These are phyloP conservation scores for Exophiala oligosperma DNA, from an alignment of 2,329 filamentous ascomycete genomes.

Conservation along the genomic window DNA sequence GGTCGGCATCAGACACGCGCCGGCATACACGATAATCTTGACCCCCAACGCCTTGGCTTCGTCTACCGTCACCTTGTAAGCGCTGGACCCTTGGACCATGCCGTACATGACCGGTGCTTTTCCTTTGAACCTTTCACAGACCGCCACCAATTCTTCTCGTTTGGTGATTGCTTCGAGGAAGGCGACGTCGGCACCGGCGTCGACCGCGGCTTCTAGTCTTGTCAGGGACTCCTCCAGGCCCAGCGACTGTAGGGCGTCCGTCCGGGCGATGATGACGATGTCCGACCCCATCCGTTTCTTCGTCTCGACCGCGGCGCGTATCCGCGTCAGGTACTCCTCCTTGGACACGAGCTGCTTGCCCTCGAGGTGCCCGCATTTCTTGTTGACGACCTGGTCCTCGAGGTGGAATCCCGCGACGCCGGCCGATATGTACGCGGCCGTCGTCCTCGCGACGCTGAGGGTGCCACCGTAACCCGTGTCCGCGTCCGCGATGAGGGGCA, in stretches of 20 bases:
- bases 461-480: constrained; percentile 55
- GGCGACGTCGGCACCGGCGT: constrained; percentile 41
- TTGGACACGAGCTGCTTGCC: constrained; percentile 41
- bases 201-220: constrained; percentile 39
- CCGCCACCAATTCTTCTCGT: constrained; percentile 37
- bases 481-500: constrained; percentile 54
- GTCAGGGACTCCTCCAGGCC: constrained; percentile 41
- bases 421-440: constrained; percentile 50
- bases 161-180: constrained; percentile 44
- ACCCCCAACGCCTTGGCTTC: constrained; percentile 44
- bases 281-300: constrained; percentile 30
- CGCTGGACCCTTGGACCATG: constrained; percentile 45
- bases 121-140: constrained; percentile 35
- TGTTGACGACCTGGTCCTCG: constrained; percentile 49
- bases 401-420: constrained; percentile 59
- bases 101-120: constrained; percentile 43
- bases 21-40: constrained; percentile 44
- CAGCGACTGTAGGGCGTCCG: constrained; percentile 35
- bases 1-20: constrained; percentile 41
- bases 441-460: constrained; percentile 49
- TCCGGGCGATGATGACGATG: constrained; percentile 46
- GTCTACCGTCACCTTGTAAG: constrained; percentile 37
- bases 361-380: constrained; percentile 43
- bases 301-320: constrained; percentile 42
- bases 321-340: constrained; percentile 36